Percentiles rank a stretch among this genome's conserved stretches.
These are phyloP conservation scores for Backusella parvicylindrica DNA, from an alignment of 192 early-diverging fungal genomes.

Conservation along the genomic window DNA sequence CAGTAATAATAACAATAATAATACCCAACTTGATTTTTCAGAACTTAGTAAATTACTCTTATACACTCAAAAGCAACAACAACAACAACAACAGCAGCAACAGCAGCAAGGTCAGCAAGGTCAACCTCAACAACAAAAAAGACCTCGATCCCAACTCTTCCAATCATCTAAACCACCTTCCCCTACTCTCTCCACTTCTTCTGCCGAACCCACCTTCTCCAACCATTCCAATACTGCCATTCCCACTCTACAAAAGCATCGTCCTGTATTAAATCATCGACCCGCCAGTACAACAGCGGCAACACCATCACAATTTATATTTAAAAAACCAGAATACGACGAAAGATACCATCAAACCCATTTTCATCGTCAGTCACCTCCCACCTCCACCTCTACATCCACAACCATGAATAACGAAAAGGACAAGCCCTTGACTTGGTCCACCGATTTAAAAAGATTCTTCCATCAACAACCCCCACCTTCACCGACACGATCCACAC, in stretches of 20 bases:
- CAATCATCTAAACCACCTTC: conserved; percentile 26
- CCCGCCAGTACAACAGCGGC: conserved; percentile 9
- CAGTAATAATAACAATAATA: neutral
- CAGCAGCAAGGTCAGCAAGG: too few relatives aligned
- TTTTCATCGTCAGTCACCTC: conserved; percentile 11
- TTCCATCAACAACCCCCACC: neutral
- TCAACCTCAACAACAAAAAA: neutral
- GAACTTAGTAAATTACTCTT: conserved; percentile 12
- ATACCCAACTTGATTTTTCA: conserved; percentile 9
- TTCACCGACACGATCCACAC: conserved; percentile 5
- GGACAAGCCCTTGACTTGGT: conserved; percentile 8
- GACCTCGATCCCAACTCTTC: conserved; percentile 17
- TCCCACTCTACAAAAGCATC: neutral
- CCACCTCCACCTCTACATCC: neutral
- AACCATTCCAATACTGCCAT: neutral
- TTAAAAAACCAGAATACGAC: conserved; percentile 28
- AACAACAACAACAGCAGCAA: neutral
- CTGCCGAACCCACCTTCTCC: neutral
- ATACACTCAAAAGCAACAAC: neutral
- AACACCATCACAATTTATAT: conserved; percentile 24
- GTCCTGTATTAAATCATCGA: conserved; percentile 13
- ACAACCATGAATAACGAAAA: neutral
- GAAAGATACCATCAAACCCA: conserved; percentile 25
- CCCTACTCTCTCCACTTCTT: conserved; percentile 16
- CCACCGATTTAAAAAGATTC: conserved; percentile 18